Evolutionary conservation across 768 basidiomycete species (phyloP).

Genomic region (Tylopilus balloui): DNA sequence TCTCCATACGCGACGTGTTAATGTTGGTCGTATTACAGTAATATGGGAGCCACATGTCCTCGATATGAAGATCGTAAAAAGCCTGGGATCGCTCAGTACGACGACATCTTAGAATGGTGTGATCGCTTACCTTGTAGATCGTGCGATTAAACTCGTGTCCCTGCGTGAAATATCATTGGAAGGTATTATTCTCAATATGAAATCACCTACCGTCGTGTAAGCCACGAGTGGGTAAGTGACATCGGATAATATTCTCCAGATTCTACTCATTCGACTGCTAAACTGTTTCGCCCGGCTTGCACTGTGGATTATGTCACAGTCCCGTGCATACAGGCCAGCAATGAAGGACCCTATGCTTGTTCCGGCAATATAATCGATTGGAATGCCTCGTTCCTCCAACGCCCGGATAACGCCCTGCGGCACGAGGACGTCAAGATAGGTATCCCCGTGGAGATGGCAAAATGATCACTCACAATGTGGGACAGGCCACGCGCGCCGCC

Average conservation of each 20-base stretch:
- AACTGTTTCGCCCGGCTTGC: constrained; percentile 89
- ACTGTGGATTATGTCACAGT: constrained; percentile 85
- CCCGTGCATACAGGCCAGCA: constrained; percentile 91
- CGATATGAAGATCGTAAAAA: constrained; percentile 91
- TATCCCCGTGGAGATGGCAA: constrained; percentile 8
- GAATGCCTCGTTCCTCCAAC: constrained; percentile 86
- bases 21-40: constrained; percentile 99
- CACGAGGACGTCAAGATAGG: constrained; percentile 6
- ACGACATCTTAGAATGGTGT: not conserved
- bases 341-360: constrained; percentile 92
- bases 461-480: constrained; percentile 49
- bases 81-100: constrained; percentile 42
- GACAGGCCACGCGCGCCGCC: constrained; percentile 93
- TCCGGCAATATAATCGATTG: constrained; percentile 92
- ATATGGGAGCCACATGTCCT: constrained; percentile 98
- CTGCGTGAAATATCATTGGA: constrained; percentile 37
- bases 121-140: constrained; percentile 70
- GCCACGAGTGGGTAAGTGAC: constrained; percentile 78
- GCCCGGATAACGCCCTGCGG: constrained; percentile 86
- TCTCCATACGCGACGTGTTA: constrained; percentile 92
- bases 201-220: constrained; percentile 58
- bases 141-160: constrained; percentile 93
- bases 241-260: constrained; percentile 92
- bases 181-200: not conserved
- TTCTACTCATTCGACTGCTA: constrained; percentile 84